These are phyloP conservation scores for Clitopilus hobsonii DNA, from an alignment of 768 basidiomycete species.

Conservation along the genomic window DNA sequence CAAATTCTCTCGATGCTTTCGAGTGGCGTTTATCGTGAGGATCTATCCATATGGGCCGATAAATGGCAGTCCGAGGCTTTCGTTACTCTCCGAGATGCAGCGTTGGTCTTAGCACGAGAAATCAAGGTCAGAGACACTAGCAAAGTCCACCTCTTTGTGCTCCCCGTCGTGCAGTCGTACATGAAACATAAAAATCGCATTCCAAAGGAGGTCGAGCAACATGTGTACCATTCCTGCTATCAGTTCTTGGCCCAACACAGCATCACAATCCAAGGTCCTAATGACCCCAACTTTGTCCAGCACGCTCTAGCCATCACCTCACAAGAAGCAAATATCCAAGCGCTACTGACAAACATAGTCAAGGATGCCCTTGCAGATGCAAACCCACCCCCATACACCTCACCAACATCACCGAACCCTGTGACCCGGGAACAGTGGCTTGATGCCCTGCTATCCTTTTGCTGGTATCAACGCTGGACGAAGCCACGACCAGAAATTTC, in stretches of 20 bases:
- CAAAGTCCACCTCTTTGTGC: constrained; percentile 8
- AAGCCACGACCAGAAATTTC: neutral
- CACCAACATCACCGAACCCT: neutral
- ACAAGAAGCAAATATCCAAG: constrained; percentile 13
- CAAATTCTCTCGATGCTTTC: constrained; percentile 20
- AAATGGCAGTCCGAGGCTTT: constrained; percentile 8
- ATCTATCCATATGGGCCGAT: constrained; percentile 3
- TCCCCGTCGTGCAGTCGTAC: constrained; percentile 16
- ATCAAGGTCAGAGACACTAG: constrained; percentile 5
- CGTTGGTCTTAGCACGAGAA: constrained; percentile 4
- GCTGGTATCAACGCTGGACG: neutral
- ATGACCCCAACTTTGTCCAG: constrained; percentile 6
- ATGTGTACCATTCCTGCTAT: constrained; percentile 11
- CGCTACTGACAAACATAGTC: constrained; percentile 5
- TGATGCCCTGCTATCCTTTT: neutral
- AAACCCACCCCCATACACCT: neutral
- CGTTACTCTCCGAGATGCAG: constrained; percentile 1
- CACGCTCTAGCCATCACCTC: constrained; percentile 1
- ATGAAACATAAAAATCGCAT: constrained; percentile 11
- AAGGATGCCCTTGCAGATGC: neutral
- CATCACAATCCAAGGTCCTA: constrained; percentile 1
- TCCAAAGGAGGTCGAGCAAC: neutral
- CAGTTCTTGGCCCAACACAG: constrained; percentile 9
- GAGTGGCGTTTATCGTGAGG: constrained; percentile 12
- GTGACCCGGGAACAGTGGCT: neutral